A percentile compares a stretch with the other conserved stretches of the same genome.
Conservation (phyloP, 345 rosid species). For the Salix arbutifolia region DNA sequence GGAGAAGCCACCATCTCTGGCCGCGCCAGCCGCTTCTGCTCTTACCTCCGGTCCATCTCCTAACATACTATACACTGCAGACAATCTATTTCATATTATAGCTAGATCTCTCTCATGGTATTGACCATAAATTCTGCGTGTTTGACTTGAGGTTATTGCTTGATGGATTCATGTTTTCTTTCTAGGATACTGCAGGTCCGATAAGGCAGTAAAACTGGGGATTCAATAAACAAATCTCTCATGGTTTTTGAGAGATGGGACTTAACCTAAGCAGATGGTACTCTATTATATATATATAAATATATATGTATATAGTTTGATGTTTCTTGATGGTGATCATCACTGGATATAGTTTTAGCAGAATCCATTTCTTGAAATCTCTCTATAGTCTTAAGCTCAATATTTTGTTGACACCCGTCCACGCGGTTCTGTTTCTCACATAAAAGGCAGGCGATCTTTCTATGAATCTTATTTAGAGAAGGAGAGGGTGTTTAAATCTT, state of each 20-base stretch:
- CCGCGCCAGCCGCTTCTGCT: conserved; percentile 18
- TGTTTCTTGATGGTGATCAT: neutral
- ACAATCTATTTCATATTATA: neutral
- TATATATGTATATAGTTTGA: neutral
- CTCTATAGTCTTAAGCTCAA: no score
- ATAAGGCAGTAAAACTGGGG: neutral
- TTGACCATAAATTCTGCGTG: neutral
- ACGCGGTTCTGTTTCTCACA: neutral
- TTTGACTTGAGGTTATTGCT: neutral
- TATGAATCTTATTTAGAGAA: neutral
- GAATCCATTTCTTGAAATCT: neutral
- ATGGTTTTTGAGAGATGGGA: neutral
- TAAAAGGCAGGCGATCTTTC: conserved; percentile 5
- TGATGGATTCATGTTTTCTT: neutral
- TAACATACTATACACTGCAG: neutral
- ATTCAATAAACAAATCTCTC: neutral
- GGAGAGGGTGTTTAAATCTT: conserved; percentile 12
- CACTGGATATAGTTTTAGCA: neutral
- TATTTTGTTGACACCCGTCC: neutral
- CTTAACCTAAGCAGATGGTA: neutral
- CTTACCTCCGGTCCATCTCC: neutral
- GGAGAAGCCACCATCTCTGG: conserved; percentile 13
- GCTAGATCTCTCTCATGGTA: neutral
- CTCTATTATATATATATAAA: no score
- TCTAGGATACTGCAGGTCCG: neutral